Percentiles rank a stretch among this genome's conserved stretches.
phyloP scores from a whole-genome alignment of 2,329 filamentous ascomycete species.

The Hypoxylon rubiginosum region DNA sequence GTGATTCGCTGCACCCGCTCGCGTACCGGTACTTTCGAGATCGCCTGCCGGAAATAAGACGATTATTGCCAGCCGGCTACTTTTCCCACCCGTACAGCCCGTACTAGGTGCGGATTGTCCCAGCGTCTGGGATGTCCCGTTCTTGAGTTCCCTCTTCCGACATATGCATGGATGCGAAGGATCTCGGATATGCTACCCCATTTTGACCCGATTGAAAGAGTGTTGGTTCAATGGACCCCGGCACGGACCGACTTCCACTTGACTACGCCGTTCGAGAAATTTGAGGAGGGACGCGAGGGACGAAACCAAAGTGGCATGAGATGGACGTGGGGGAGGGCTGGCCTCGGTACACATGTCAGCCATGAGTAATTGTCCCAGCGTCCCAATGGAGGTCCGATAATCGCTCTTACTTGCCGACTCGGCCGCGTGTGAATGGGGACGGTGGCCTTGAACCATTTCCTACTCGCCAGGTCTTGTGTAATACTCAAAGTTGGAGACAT shows the following conservation, averaged over 20 bases:
- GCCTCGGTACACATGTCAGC: background rate
- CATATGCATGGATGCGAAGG: background rate
- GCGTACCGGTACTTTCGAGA: background rate
- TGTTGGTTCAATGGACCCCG: background rate
- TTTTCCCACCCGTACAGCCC: background rate
- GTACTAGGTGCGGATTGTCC: background rate
- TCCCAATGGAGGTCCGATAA: background rate
- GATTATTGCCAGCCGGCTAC: background rate
- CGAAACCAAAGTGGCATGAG: background rate
- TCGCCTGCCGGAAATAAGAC: constrained; percentile 3
- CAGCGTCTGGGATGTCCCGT: background rate
- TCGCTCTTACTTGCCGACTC: background rate
- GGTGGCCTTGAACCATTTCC: background rate
- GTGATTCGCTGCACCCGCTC: constrained; percentile 1
- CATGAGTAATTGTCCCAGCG: background rate
- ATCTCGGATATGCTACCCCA: background rate
- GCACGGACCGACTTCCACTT: constrained; percentile 3
- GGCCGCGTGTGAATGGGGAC: background rate
- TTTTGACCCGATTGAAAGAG: background rate
- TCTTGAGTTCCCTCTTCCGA: background rate
- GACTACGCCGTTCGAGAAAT: background rate
- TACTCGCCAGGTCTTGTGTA: background rate
- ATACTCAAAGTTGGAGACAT: background rate
- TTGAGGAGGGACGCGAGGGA: background rate
- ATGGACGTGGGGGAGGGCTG: background rate